Percentiles rank a stretch among this genome's conserved stretches.
These are phyloP conservation scores for Ophiostoma pallidulum DNA, from an alignment of 2,329 filamentous ascomycete species.

Conservation along the genomic window DNA sequence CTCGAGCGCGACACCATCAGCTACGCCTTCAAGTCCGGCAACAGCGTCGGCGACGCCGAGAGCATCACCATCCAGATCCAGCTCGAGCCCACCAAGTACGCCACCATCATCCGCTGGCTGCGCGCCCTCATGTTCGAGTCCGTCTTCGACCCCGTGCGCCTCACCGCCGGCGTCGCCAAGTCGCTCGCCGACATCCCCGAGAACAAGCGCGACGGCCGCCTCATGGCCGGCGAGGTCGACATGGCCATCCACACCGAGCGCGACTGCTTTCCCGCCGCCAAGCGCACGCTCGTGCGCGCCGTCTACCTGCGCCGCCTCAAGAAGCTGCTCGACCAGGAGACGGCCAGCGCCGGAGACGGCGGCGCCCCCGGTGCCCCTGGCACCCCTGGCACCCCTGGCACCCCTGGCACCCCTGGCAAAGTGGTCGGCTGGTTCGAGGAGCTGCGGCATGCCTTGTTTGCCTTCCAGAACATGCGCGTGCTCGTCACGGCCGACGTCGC, in stretches of 20 bases:
- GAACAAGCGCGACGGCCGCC: slow-evolving; percentile 73
- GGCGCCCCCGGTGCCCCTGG: no score
- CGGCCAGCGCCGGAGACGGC: slow-evolving; percentile 64
- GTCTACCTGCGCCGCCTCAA: slow-evolving; percentile 80
- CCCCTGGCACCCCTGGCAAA: no score
- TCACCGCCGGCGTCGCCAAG: slow-evolving; percentile 62
- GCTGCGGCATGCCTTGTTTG: slow-evolving; percentile 66
- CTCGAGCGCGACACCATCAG: slow-evolving; percentile 85
- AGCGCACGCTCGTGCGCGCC: slow-evolving; percentile 74
- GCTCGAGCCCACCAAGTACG: slow-evolving; percentile 81
- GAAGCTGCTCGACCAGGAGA: slow-evolving; percentile 67
- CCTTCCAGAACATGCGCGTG: slow-evolving; percentile 75
- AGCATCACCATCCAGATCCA: slow-evolving; percentile 74
- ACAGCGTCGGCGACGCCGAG: slow-evolving; percentile 66
- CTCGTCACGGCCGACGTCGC: slow-evolving; percentile 73
- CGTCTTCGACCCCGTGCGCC: slow-evolving; percentile 65
- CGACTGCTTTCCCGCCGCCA: slow-evolving; percentile 66
- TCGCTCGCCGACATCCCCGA: slow-evolving; percentile 87
- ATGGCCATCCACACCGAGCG: slow-evolving; percentile 72
- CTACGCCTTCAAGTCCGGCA: slow-evolving; percentile 63
- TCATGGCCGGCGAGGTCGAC: slow-evolving; percentile 56
- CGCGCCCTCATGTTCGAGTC: slow-evolving; percentile 80
- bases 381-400: no score
- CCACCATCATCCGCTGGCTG: slow-evolving; percentile 72
- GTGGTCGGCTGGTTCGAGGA: slow-evolving; percentile 69